Evolutionary conservation across 176 grass and related monocot genomes (phyloP).

Genomic region (Aegilops longissima): DNA sequence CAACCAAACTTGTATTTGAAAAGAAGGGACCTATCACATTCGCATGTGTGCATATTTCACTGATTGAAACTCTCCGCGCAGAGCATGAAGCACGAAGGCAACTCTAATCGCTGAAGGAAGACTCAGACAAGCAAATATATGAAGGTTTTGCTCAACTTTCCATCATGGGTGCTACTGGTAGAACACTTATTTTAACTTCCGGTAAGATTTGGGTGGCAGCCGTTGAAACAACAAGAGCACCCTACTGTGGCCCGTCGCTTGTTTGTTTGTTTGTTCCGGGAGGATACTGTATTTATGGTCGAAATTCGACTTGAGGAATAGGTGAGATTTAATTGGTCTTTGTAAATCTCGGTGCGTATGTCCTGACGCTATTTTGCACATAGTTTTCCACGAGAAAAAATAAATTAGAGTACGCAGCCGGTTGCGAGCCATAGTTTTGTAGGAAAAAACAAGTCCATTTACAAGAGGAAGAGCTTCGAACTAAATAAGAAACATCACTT

Average conservation of each 20-base stretch:
- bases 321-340: not conserved
- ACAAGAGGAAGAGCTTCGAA: too few relatives aligned
- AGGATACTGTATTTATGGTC: not conserved
- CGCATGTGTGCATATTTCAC: not conserved
- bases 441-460: too few relatives aligned
- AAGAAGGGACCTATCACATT: not conserved
- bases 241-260: not conserved
- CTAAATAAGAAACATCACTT: too few relatives aligned
- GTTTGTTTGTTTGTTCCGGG: constrained; percentile 12
- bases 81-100: constrained; percentile 55
- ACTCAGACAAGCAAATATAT: not conserved
- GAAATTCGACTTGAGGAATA: constrained; percentile 12
- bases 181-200: not conserved
- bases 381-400: not conserved
- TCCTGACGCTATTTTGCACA: not conserved
- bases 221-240: not conserved
- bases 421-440: too few relatives aligned
- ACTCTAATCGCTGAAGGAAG: constrained; percentile 30
- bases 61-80: constrained; percentile 8
- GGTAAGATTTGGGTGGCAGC: not conserved
- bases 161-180: not conserved
- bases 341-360: constrained; percentile 3
- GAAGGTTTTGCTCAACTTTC: not conserved
- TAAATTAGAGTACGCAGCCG: not conserved
- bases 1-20: not conserved